Evolutionary conservation across 2,329 filamentous ascomycete genomes (phyloP).

Genomic region (Chaetothyriales sp.): DNA sequence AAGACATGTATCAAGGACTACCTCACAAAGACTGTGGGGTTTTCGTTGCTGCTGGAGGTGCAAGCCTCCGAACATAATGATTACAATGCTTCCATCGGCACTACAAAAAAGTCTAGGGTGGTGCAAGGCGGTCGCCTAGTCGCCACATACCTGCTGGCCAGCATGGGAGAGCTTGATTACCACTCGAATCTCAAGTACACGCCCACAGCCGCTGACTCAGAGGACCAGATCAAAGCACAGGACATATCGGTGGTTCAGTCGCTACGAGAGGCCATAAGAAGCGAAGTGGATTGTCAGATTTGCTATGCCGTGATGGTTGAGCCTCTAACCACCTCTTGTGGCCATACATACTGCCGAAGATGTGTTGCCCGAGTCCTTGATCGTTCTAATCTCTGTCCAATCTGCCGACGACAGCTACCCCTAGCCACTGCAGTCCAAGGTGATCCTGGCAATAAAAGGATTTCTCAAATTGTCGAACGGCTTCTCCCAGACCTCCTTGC

Average conservation of each 20-base stretch:
- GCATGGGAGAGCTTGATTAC: slow-evolving; percentile 43
- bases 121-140: slow-evolving; percentile 45
- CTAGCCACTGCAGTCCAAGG: slow-evolving; percentile 35
- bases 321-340: slow-evolving; percentile 69
- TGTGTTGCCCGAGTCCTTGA: slow-evolving; percentile 65
- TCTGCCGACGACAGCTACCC: slow-evolving; percentile 55
- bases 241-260: slow-evolving; percentile 40
- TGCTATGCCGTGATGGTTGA: slow-evolving; percentile 72
- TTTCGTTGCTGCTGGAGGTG: slow-evolving; percentile 29
- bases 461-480: slow-evolving; percentile 47
- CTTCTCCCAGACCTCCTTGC: slow-evolving; percentile 57
- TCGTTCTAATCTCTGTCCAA: slow-evolving; percentile 62
- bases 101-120: slow-evolving; percentile 20
- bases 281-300: slow-evolving; percentile 74
- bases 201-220: slow-evolving; percentile 11
- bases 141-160: slow-evolving; percentile 51
- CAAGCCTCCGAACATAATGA: slow-evolving; percentile 23
- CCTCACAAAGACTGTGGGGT: slow-evolving; percentile 20
- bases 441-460: slow-evolving; percentile 45
- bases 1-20: slow-evolving; percentile 36
- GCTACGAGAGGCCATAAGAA: slow-evolving; percentile 46
- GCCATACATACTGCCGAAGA: slow-evolving; percentile 74
- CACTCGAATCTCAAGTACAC: slow-evolving; percentile 41
- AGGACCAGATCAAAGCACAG: slow-evolving; percentile 20
- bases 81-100: slow-evolving; percentile 17